These are phyloP conservation scores for Nothophoma quercina DNA, from an alignment of 2,329 filamentous ascomycete genomes.

Conservation along the genomic window DNA sequence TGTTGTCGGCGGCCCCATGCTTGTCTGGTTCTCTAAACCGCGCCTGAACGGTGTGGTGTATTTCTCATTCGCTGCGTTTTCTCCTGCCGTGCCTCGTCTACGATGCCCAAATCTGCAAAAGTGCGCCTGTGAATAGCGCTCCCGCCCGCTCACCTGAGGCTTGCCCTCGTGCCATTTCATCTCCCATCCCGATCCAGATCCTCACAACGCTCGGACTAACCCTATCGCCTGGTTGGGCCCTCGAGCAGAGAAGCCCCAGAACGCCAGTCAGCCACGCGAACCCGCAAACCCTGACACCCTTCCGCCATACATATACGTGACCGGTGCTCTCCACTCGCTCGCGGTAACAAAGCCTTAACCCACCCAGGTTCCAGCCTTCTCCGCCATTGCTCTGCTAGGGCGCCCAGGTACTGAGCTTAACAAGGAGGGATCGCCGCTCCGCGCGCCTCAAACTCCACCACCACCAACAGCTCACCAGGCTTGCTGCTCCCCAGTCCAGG, in stretches of 20 bases:
- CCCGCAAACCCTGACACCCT: constrained; percentile 46
- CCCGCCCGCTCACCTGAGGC: constrained; percentile 46
- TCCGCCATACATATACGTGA: constrained; percentile 55
- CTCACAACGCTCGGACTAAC: constrained; percentile 51
- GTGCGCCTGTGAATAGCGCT: constrained; percentile 47
- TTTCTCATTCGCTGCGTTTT: constrained; percentile 47
- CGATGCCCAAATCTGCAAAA: constrained; percentile 48
- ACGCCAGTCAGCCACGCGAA: constrained; percentile 54
- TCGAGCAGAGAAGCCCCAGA: constrained; percentile 43
- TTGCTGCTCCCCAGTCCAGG: constrained; percentile 24
- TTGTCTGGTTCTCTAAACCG: constrained; percentile 37
- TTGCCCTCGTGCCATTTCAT: constrained; percentile 43
- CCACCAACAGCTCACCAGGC: constrained; percentile 37
- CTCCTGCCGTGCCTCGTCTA: constrained; percentile 52
- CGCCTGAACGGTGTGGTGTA: constrained; percentile 48
- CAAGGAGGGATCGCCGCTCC: constrained; percentile 58
- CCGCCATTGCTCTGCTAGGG: constrained; percentile 54
- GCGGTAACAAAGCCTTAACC: constrained; percentile 48
- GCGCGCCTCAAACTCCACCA: constrained; percentile 49
- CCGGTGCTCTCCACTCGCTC: constrained; percentile 51
- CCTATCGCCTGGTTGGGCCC: constrained; percentile 52
- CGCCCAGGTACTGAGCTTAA: constrained; percentile 58
- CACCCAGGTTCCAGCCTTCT: constrained; percentile 56
- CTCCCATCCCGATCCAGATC: constrained; percentile 53
- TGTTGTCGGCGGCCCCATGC: constrained; percentile 44